phyloP scores from a whole-genome alignment of 1,284 basidiomycete genomes.

The Agroathelia rolfsii region DNA sequence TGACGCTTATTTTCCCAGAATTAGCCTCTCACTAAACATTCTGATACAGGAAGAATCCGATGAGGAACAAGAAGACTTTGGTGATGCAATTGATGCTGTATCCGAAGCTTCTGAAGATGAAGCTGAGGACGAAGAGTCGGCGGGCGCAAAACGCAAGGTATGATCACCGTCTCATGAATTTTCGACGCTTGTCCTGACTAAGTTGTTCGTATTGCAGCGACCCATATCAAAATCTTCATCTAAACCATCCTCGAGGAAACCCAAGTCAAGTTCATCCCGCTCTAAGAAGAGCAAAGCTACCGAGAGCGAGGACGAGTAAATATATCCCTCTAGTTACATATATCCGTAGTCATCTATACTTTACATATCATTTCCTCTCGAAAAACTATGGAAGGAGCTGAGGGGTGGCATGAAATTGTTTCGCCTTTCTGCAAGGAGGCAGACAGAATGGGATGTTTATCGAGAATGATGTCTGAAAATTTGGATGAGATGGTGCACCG shows the following conservation, averaged over 20 bases:
- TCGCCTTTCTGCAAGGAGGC: too few relatives aligned
- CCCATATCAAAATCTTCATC: conserved; percentile 11
- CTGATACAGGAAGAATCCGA: conserved; percentile 22
- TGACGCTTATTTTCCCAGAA: too few relatives aligned
- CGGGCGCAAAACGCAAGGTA: conserved; percentile 22
- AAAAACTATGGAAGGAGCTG: too few relatives aligned
- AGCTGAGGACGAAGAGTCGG: conserved; percentile 13
- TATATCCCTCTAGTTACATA: too few relatives aligned
- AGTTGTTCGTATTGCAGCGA: conserved; percentile 17
- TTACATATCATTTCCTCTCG: too few relatives aligned
- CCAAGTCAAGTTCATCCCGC: conserved; percentile 16
- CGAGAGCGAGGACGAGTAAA: conserved; percentile 13
- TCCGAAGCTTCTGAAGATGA: conserved; percentile 20
- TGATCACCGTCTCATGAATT: background rate
- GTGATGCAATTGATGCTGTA: conserved; percentile 19
- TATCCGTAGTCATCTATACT: too few relatives aligned
- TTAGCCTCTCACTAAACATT: too few relatives aligned
- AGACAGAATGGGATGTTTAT: too few relatives aligned
- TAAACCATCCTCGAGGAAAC: conserved; percentile 20
- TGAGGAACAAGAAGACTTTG: conserved; percentile 21
- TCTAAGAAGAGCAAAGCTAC: conserved; percentile 22
- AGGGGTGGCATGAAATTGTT: too few relatives aligned
- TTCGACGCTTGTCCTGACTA: conserved; percentile 7
- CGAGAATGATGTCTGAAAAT: too few relatives aligned
- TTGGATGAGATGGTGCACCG: too few relatives aligned